Base-by-base conservation (phyloP, 805 yeast genomes). In the Nakazawaea sp. region DNA sequence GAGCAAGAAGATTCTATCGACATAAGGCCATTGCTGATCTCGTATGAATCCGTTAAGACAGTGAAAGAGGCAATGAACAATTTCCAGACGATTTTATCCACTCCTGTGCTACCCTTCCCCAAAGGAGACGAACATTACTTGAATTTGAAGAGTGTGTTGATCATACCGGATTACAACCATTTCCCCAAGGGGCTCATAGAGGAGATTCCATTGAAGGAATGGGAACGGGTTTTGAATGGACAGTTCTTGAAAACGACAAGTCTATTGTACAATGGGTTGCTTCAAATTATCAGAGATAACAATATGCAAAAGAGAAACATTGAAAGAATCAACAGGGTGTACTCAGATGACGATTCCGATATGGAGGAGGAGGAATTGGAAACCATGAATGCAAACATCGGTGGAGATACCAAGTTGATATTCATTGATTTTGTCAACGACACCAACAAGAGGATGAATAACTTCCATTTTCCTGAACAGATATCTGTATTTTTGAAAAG, bases 1-100 rank as follows among this genome's bases (percentile, higher is more conserved):
- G 72, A 70, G 43, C 71, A 62, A 43, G 84, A 82, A 41, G 69
- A 78, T 32, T 75, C 81, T 12, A 70, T 73, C 18, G 95, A 86
- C 52, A 71, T 85, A 38, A 73, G 82, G 45, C 77, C 83, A 30
- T 61, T 87, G 38, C 68, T 74, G 27, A 55, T 86, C 38, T 67
- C 70, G 31, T 70, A 66, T 17, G 62, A 62, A 16, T 56, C 62
- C 7, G 56, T 56, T 11, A 49, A 61, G 10, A 59, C 66, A 4
- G 63, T 72, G 38, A 72, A 65, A 29, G 51, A 56, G 4, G 75
- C 78, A 29, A 43, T 81, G n/a, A 49, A 57, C 12, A 66, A 68
- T 42, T 66, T 85, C 41, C 64, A 67, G 30, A 58, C 60, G 2
- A 49, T 75, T 17, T 61, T 82, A 20, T 66, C 64, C 25, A 56